Evolutionary conservation across 2,329 filamentous ascomycete genomes (phyloP).

Genomic region (Tolypocladium inflatum): DNA sequence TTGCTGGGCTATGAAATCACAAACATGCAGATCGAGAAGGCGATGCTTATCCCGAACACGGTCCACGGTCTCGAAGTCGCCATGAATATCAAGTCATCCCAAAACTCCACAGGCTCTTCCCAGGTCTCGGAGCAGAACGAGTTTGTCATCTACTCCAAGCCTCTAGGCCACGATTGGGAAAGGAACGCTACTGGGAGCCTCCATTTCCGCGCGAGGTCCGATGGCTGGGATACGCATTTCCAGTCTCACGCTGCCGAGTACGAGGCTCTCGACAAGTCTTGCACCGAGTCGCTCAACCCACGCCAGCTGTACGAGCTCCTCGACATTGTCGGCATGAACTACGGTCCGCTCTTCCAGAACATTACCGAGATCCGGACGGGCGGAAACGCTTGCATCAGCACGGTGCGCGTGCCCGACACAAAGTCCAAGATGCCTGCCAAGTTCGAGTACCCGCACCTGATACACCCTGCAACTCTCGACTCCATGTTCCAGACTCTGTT

Average conservation of each 20-base stretch:
- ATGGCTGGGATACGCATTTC: constrained; percentile 10
- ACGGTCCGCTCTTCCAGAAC: constrained; percentile 41
- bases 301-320: constrained; percentile 41
- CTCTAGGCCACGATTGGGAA: constrained; percentile 28
- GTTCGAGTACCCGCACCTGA: constrained; percentile 43
- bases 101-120: not conserved
- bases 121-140: constrained; percentile 6
- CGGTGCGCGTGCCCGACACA: constrained; percentile 37
- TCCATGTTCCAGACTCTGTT: constrained; percentile 45
- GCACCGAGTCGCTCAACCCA: constrained; percentile 24
- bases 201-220: constrained; percentile 15
- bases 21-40: constrained; percentile 36
- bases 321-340: constrained; percentile 41
- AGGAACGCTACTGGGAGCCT: constrained; percentile 29
- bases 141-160: constrained; percentile 39
- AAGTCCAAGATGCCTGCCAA: constrained; percentile 40
- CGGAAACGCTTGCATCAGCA: constrained; percentile 23
- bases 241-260: constrained; percentile 11
- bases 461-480: constrained; percentile 51
- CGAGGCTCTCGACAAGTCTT: constrained; percentile 14
- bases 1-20: constrained; percentile 31
- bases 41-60: constrained; percentile 39
- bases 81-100: constrained; percentile 29
- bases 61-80: constrained; percentile 39
- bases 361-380: constrained; percentile 25